Evolutionary conservation across 192 early-diverging fungal species (phyloP), one percentile per base, ranked within the genome.

Genomic region (Backusella parvicylindrica): DNA sequence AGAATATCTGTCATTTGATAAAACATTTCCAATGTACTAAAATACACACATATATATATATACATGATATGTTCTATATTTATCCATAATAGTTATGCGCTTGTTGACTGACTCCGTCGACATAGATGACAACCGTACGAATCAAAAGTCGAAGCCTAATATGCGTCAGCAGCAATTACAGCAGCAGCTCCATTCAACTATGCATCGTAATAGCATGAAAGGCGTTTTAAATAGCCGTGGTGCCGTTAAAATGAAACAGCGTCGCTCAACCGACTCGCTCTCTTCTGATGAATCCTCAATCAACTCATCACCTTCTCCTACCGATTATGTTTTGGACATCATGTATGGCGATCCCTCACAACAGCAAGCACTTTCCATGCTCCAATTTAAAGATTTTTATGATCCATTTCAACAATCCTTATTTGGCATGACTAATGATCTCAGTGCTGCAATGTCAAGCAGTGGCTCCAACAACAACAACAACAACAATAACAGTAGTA

Each of bases 101-200:
- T 73, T 87, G 7, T 69, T 87, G 30, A 80, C 78, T 41, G 86
- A 87, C 23, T 71, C 68, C 28, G 74, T 74, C 6, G 86, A 85
- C 16, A 74, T 72, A 1, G 83, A 87, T 21, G 78, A 37, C 33
- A 73, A 65, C 2, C 31, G 30, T 60, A 28, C 53, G 26, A 60
- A 60, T 60, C 53, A 60, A 60, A 60, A 60, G 3, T 60, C 53
- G 6, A 60, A 60, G 23, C 53, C 53, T 28, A 23, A 60, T 60
- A 60, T 60, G 9, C 53, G 23, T 12, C 53, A 60, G 4, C 53
- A 70, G 18, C 15, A 41, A 16, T 6, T 43, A 70, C 28, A 43
- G 21, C 26, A 70, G 1, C 11, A 70, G 18, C 32, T 37, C 21
- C 53, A 60, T 60, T 60, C 53, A 26, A 60, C 53, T 28, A 68